A percentile compares a stretch with the other conserved stretches of the same genome.
phyloP scores from a whole-genome alignment of 2,329 filamentous ascomycete genomes.

The Neofusicoccum laricinum region DNA sequence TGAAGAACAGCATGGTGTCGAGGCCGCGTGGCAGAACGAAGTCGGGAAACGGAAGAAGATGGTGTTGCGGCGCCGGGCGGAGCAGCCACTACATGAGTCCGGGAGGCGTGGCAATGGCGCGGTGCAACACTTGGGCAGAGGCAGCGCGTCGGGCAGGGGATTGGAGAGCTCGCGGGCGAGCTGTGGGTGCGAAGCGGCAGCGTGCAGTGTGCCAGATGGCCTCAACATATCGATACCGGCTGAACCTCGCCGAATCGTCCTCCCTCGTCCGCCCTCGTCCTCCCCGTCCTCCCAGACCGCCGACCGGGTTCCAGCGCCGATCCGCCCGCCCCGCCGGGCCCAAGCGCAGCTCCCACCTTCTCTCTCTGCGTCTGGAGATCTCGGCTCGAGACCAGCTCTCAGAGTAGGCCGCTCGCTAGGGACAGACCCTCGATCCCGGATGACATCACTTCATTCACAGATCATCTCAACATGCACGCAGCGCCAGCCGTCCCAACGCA shows the following conservation, averaged over 20 bases:
- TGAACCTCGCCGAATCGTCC: background rate
- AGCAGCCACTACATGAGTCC: constrained; percentile 5
- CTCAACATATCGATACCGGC: constrained; percentile 3
- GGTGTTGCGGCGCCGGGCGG: background rate
- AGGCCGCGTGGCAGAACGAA: background rate
- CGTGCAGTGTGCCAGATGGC: constrained; percentile 15
- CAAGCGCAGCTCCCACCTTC: too few relatives aligned
- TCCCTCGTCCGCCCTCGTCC: too few relatives aligned
- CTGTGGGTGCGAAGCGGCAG: background rate
- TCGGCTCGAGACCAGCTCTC: too few relatives aligned
- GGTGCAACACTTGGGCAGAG: background rate
- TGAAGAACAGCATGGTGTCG: constrained; percentile 16
- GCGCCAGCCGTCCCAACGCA: too few relatives aligned
- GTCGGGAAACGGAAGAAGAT: background rate
- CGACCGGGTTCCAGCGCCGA: background rate
- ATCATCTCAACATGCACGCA: too few relatives aligned
- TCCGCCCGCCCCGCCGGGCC: too few relatives aligned
- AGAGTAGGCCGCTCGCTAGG: too few relatives aligned
- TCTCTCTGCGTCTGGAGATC: too few relatives aligned
- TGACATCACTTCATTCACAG: too few relatives aligned
- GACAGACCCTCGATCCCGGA: too few relatives aligned
- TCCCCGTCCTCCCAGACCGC: background rate
- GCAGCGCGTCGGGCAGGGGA: background rate
- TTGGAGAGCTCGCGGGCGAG: constrained; percentile 1
- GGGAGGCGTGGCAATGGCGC: background rate